Base-by-base conservation (phyloP, 768 basidiomycete genomes). In the Hemileccinum rubropunctum region DNA sequence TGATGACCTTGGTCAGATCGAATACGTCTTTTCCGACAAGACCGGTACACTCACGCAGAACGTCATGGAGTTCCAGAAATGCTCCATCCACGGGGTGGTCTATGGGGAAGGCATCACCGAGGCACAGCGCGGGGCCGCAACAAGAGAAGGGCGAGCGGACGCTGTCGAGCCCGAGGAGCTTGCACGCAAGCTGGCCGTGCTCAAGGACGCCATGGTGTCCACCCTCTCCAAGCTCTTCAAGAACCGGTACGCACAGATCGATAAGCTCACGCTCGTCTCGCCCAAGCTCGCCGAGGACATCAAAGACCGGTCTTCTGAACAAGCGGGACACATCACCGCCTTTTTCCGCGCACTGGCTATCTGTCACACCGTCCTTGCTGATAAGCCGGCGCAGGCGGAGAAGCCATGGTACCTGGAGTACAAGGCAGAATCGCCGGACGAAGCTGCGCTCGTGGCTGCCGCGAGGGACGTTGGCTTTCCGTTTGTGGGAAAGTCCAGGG, bases 41-140 rank as follows among this genome's bases (percentile, higher is more conserved):
- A 95, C 94, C 0, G 93, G 92, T 20, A 99, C 95, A 7, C 84
- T 99, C 42, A 99, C 95, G 0, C 95, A 97, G 70, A 99, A 98
- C 72, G 75, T 95, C 61, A 98, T 98, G 95, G 94, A 95, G 73
- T 98, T 97, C 73, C 92, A 97, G 67, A 94, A 90, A 65, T 97
- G 93, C 60, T 95, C 93, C 0, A 79, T 98, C 50, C 71, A 82
- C 46, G 95, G 94, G 1, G 71, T 90, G 3, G 64, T 82, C 0
- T 98, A 97, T 62, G 95, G 95, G 10, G 95, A 98, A 61, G 95
- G 95, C 8, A 66, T 98, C 51, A 98, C 95, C 0, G 95, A 98
- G 68, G 95, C 95, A 0, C 93, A 95, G 69, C 82, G 91, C 20
- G 95, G 95, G 32, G 88, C 92, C 0, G 92, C 91, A 1, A 86